These are phyloP conservation scores for Tetracladium setigerum DNA, from an alignment of 495 filamentous ascomycete genomes.

Conservation along the genomic window DNA sequence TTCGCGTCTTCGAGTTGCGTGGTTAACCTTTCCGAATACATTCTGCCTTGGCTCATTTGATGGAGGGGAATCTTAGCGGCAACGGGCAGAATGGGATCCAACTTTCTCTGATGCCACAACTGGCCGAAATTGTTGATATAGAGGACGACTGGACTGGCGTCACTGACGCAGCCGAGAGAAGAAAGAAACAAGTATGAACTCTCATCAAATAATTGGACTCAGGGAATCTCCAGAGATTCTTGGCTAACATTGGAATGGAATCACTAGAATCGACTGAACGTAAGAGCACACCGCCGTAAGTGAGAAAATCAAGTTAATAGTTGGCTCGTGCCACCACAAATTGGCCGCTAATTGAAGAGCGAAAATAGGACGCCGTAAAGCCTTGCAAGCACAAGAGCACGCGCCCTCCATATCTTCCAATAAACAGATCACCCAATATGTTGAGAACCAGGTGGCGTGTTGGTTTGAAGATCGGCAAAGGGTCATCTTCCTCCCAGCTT, in stretches of 20 bases:
- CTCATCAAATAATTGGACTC: too few relatives aligned
- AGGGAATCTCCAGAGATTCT: background rate
- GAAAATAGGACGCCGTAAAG: background rate
- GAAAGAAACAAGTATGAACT: slow-evolving; percentile 5
- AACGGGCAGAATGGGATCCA: slow-evolving; percentile 12
- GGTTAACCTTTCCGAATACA: too few relatives aligned
- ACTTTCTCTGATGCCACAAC: slow-evolving; percentile 31
- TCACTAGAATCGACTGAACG: slow-evolving; percentile 32
- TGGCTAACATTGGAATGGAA: slow-evolving; percentile 23
- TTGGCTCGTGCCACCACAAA: too few relatives aligned
- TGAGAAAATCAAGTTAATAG: background rate
- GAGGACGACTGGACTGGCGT: slow-evolving; percentile 37
- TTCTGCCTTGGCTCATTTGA: too few relatives aligned
- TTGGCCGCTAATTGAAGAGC: too few relatives aligned
- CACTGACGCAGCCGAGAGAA: slow-evolving; percentile 24
- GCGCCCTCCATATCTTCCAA: slow-evolving; percentile 7
- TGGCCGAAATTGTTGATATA: slow-evolving; percentile 29
- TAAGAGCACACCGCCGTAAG: slow-evolving; percentile 32
- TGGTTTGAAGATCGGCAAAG: slow-evolving; percentile 11
- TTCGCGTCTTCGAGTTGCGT: too few relatives aligned
- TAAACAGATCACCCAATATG: background rate
- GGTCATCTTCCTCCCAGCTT: slow-evolving; percentile 4
- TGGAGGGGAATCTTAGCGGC: too few relatives aligned
- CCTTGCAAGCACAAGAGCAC: slow-evolving; percentile 6
- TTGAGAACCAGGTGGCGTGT: background rate